These are phyloP conservation scores for Hysterium pulicare DNA, from an alignment of 2,329 filamentous ascomycete genomes.

Conservation along the genomic window DNA sequence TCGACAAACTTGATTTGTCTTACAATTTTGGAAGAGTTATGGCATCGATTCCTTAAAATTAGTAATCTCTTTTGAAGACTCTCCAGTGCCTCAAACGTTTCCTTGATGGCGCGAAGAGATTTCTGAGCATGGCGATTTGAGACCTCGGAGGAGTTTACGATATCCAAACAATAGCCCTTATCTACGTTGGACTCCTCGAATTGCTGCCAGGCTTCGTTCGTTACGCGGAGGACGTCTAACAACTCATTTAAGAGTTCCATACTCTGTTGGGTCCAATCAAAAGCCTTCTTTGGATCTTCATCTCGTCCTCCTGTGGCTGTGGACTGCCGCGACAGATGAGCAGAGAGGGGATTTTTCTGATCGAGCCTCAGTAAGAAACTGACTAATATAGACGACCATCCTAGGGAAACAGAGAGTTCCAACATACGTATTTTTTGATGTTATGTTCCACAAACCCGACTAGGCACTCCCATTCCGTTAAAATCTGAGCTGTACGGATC, in stretches of 20 bases:
- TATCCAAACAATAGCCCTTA: constrained; percentile 4
- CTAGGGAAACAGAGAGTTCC: not conserved
- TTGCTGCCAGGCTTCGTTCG: constrained; percentile 5
- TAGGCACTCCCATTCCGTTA: not conserved
- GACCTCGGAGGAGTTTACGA: not conserved
- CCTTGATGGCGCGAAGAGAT: not conserved
- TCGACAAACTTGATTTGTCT: not conserved
- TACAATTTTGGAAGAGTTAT: not conserved
- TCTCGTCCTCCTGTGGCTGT: no score
- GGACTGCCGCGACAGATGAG: not conserved
- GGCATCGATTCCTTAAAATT: not conserved
- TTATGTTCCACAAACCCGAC: not conserved
- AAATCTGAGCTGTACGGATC: not conserved
- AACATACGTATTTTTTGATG: constrained; percentile 1
- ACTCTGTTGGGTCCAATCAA: constrained; percentile 4
- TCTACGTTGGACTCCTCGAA: constrained; percentile 8
- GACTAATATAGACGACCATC: not conserved
- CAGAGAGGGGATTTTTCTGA: not conserved
- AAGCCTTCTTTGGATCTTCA: not conserved
- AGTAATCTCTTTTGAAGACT: not conserved
- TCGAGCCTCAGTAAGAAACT: not conserved
- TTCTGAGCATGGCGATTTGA: not conserved
- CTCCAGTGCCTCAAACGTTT: not conserved
- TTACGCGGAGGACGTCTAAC: constrained; percentile 3
- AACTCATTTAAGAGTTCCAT: constrained; percentile 10